These are phyloP conservation scores for Saksenaea vasiformis DNA, from an alignment of 371 early-diverging fungal genomes.

Conservation along the genomic window DNA sequence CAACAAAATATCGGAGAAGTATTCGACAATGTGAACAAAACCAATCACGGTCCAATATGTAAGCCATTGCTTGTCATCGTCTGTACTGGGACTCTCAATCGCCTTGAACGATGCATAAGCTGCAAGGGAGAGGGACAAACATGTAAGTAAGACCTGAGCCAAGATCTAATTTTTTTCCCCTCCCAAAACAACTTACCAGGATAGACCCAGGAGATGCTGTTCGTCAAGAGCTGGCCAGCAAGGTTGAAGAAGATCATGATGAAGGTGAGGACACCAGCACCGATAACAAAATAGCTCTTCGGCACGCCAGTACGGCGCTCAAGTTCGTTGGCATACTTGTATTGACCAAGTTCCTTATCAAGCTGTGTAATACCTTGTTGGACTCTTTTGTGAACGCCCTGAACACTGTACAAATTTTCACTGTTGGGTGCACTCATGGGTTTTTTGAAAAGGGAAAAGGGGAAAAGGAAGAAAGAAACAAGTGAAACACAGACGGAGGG, in stretches of 20 bases:
- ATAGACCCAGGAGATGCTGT: constrained; percentile 86
- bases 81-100: constrained; percentile 75
- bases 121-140: constrained; percentile 13
- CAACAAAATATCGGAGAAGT: constrained; percentile 80
- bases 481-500: not conserved
- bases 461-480: constrained; percentile 5
- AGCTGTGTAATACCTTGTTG: constrained; percentile 43
- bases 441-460: constrained; percentile 6
- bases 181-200: constrained; percentile 52
- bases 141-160: not conserved
- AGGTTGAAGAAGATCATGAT: constrained; percentile 89
- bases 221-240: constrained; percentile 78
- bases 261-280: constrained; percentile 55
- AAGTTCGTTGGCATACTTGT: constrained; percentile 62
- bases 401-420: constrained; percentile 21
- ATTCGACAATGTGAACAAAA: constrained; percentile 80
- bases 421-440: constrained; percentile 7
- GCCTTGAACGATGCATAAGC: constrained; percentile 93
- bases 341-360: constrained; percentile 76
- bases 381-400: constrained; percentile 22
- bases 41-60: constrained; percentile 89
- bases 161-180: not conserved
- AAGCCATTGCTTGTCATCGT: constrained; percentile 91
- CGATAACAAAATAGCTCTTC: constrained; percentile 80
- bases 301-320: constrained; percentile 77